These are phyloP conservation scores for Trichoderma guizhouense DNA, from an alignment of 2,329 filamentous ascomycete genomes.

Conservation along the genomic window DNA sequence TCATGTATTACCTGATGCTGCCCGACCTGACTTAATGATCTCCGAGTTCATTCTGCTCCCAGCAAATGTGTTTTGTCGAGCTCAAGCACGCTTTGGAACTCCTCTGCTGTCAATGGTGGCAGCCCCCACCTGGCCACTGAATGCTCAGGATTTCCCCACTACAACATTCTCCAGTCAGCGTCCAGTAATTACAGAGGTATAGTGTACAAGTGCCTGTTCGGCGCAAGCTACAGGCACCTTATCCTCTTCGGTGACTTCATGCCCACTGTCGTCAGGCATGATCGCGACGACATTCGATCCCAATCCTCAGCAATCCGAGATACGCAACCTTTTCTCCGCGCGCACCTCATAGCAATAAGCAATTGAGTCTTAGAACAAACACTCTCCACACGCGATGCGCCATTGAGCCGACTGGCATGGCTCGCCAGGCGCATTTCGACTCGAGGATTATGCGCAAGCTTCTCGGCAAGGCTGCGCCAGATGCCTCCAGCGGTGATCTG, in stretches of 20 bases:
- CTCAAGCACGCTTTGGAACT: neutral
- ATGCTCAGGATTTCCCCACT: neutral
- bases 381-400: constrained; percentile 5
- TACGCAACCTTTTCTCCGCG: neutral
- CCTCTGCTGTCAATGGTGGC: neutral
- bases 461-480: constrained; percentile 51
- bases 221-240: neutral
- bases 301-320: neutral
- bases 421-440: constrained; percentile 33
- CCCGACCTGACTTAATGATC: neutral
- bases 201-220: neutral
- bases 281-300: neutral
- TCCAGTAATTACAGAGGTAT: neutral
- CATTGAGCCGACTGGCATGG: constrained; percentile 28
- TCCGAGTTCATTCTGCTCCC: neutral
- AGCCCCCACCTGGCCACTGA: neutral
- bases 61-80: neutral
- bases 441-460: constrained; percentile 60
- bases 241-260: constrained; percentile 7
- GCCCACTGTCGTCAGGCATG: neutral
- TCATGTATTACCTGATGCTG: neutral
- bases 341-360: neutral
- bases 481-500: constrained; percentile 45
- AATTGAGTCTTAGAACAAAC: neutral
- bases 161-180: neutral